Conservation (phyloP, 1,284 basidiomycete species). For the Macrocystidia cucumis region DNA sequence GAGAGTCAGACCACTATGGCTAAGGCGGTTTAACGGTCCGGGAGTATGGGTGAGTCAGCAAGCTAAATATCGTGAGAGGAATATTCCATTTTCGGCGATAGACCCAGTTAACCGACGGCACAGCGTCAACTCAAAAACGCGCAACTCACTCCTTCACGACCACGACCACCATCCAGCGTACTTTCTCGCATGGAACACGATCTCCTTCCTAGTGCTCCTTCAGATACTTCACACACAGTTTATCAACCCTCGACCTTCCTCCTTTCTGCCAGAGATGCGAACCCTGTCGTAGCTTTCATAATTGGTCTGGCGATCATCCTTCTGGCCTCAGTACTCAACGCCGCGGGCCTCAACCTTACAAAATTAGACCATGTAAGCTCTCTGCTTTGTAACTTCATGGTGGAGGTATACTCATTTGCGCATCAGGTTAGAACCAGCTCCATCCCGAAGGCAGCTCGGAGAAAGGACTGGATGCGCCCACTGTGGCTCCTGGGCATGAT, state of each 20-base stretch:
- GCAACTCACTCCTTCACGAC: background rate
- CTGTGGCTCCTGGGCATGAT: constrained; percentile 81
- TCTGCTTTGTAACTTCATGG: constrained; percentile 2
- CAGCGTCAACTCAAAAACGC: background rate
- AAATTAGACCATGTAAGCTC: constrained; percentile 72
- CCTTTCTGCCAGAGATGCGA: constrained; percentile 21
- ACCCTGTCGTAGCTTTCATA: constrained; percentile 66
- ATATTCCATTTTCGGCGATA: too few relatives aligned
- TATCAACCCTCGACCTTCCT: too few relatives aligned
- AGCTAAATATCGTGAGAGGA: too few relatives aligned
- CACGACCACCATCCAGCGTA: constrained; percentile 6
- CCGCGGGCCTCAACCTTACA: constrained; percentile 77
- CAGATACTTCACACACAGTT: too few relatives aligned
- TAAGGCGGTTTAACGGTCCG: too few relatives aligned
- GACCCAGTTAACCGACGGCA: too few relatives aligned
- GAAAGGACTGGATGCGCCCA: constrained; percentile 68
- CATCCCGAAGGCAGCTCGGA: constrained; percentile 61
- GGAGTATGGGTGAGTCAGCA: too few relatives aligned
- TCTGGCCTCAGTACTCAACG: constrained; percentile 75
- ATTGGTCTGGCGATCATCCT: constrained; percentile 76
- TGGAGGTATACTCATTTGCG: constrained; percentile 6
- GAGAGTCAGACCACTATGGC: too few relatives aligned
- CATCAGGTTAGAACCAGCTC: constrained; percentile 58
- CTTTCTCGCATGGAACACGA: too few relatives aligned
- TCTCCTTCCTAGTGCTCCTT: too few relatives aligned